These are phyloP conservation scores for Nakataea oryzae DNA, from an alignment of 2,329 filamentous ascomycete species.

Conservation along the genomic window DNA sequence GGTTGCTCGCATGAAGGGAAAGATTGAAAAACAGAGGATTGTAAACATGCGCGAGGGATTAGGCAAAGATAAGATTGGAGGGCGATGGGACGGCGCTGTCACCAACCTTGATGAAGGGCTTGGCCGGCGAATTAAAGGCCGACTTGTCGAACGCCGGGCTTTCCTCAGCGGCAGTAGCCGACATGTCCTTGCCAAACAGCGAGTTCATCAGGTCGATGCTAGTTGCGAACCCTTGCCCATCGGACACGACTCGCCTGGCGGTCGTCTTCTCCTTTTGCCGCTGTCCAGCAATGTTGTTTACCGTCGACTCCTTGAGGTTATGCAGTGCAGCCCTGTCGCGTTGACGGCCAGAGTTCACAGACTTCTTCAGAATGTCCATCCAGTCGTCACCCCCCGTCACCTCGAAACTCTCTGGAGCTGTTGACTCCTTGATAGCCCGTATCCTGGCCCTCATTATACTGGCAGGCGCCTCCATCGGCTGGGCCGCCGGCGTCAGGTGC, in stretches of 20 bases:
- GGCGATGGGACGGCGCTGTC: conserved; percentile 25
- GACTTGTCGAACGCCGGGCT: conserved; percentile 28
- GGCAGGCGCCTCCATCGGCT: conserved; percentile 40
- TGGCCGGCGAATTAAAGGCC: conserved; percentile 30
- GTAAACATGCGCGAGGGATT: not conserved
- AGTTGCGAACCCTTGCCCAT: conserved; percentile 63
- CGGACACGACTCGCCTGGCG: conserved; percentile 23
- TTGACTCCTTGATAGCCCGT: conserved; percentile 51
- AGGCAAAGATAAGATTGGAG: conserved; percentile 2
- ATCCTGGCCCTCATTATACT: conserved; percentile 53
- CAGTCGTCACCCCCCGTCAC: conserved; percentile 71
- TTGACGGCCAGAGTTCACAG: conserved; percentile 81
- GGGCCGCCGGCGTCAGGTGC: conserved; percentile 33
- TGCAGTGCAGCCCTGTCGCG: conserved; percentile 69
- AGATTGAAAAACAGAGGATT: conserved; percentile 2
- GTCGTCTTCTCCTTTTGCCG: conserved; percentile 19
- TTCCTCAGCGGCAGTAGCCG: conserved; percentile 35
- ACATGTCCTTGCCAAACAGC: conserved; percentile 66
- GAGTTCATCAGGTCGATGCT: conserved; percentile 97
- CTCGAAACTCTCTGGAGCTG: conserved; percentile 47
- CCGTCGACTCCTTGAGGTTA: conserved; percentile 43
- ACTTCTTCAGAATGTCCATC: conserved; percentile 88
- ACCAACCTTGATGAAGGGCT: conserved; percentile 86
- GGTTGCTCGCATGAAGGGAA: conserved; percentile 1
- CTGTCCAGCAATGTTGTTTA: conserved; percentile 34